Conservation (phyloP, 2,329 filamentous ascomycete species). For the Macrophomina tecta region DNA sequence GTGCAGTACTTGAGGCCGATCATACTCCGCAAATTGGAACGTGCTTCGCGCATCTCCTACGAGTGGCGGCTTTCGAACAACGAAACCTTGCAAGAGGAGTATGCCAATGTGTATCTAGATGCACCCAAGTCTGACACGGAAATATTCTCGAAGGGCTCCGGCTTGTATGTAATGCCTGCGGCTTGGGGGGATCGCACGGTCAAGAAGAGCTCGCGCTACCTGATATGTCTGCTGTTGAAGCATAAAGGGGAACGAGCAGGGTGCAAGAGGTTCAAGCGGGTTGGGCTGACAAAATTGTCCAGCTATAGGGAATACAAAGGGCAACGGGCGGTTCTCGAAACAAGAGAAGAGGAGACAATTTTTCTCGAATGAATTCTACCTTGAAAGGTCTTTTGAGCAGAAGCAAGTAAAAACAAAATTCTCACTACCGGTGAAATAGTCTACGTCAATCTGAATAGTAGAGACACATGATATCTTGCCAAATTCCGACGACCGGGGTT, state of each 20-base stretch:
- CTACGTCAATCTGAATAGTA: too few relatives aligned
- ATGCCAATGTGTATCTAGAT: slow-evolving; percentile 32
- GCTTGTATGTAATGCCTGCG: slow-evolving; percentile 29
- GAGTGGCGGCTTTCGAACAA: neutral
- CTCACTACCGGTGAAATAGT: too few relatives aligned
- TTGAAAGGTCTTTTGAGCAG: too few relatives aligned
- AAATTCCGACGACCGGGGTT: too few relatives aligned
- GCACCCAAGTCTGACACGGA: slow-evolving; percentile 28
- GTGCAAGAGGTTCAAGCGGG: neutral
- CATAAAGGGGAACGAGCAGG: neutral
- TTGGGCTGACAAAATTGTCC: slow-evolving; percentile 4
- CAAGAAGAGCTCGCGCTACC: slow-evolving; percentile 29
- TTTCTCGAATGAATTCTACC: too few relatives aligned
- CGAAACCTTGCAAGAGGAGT: neutral
- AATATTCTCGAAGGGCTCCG: slow-evolving; percentile 24
- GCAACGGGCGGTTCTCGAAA: neutral
- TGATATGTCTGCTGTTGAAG: slow-evolving; percentile 29
- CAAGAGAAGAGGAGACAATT: neutral
- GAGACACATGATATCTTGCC: too few relatives aligned
- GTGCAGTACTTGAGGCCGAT: neutral
- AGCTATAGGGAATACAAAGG: neutral
- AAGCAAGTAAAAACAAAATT: too few relatives aligned
- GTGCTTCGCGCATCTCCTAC: neutral
- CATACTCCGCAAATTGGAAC: neutral
- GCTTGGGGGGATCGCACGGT: slow-evolving; percentile 28